Base-by-base conservation (phyloP, 1,139 yeast species). In the Protomyces inouyei region DNA sequence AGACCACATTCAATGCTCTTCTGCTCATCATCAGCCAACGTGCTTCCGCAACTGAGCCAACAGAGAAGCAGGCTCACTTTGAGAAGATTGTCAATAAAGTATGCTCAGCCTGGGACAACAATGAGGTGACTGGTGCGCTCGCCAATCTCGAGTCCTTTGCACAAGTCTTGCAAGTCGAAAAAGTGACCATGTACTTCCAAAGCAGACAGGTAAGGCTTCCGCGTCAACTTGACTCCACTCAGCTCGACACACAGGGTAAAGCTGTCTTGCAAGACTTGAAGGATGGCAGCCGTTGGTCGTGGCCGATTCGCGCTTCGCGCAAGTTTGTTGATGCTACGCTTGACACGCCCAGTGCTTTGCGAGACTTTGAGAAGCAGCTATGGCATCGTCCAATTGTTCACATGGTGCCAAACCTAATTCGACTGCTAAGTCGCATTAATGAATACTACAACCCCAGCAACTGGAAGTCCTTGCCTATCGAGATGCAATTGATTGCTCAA, bases 311-410 rank as follows among this genome's bases (percentile, higher is more conserved):
- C 70, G 97, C 98, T 3, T 92, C 98, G 0, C 82, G 98, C 72
- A 88, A 93, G 69, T 90, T 92, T 73, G 87, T 95, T 67, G 98
- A 95, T 74, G 93, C 93, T 74, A 88, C 97, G 59, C 91, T 93
- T 74, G 98, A 95, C 72, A 52, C 57, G 16, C 85, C 83, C 63
- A 95, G 88, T 71, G 85, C 84, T 67, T 84, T 92, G 0, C 84
- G 84, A 2, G 96, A 89, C 69, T 92, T 85, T 72, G 80, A 82
- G 71, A 80, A 91, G 65, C 81, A 80, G 60, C 77, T 93, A 67
- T 95, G 98, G 98, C 88, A 85, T 74, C 97, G 98, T 8, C 82
- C 98, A 71, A 87, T 93, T 55, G 88, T 87, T 67, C 97, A 97
- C 1, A 88, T 93, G 65, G 77, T 93, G 45, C 98, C 98, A 0